phyloP scores from a whole-genome alignment of 768 basidiomycete genomes.

The Mycena belliarum region DNA sequence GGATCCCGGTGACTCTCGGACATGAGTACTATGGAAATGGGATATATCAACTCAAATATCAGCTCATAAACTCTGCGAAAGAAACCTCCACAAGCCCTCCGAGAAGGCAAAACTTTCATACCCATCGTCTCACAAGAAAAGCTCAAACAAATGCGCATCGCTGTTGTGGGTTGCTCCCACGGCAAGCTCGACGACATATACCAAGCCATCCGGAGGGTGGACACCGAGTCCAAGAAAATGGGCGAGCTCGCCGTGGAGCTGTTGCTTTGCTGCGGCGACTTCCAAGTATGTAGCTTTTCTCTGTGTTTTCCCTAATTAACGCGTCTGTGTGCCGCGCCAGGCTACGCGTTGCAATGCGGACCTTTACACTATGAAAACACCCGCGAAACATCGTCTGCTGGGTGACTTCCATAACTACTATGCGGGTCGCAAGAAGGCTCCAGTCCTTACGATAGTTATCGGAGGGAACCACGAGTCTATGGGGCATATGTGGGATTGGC shows the following conservation, averaged over 20 bases:
- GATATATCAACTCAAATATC: too few species aligned
- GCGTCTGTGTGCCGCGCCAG: not conserved
- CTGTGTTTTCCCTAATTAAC: too few species aligned
- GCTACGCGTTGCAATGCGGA: conserved; percentile 18
- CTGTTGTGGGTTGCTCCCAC: conserved; percentile 77
- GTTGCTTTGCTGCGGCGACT: conserved; percentile 75
- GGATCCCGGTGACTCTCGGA: too few species aligned
- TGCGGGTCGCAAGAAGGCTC: conserved; percentile 58
- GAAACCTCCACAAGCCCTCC: too few species aligned
- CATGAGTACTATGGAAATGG: too few species aligned
- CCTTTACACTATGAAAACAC: conserved; percentile 74
- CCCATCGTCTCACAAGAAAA: too few species aligned
- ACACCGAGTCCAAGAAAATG: conserved; percentile 39
- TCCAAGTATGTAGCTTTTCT: conserved; percentile 43
- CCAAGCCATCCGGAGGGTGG: conserved; percentile 48
- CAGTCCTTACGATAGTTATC: conserved; percentile 34
- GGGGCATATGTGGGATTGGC: conserved; percentile 17
- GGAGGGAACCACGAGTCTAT: conserved; percentile 17
- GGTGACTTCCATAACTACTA: conserved; percentile 78
- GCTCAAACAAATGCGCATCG: conserved; percentile 45
- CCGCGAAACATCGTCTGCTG: conserved; percentile 62
- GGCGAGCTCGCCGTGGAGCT: conserved; percentile 45
- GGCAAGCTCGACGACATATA: conserved; percentile 72
- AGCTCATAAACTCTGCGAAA: too few species aligned
- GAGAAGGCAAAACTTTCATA: not conserved